A percentile compares a stretch with the other conserved stretches of the same genome.
phyloP scores from a whole-genome alignment of 2,329 filamentous ascomycete genomes.

The Colletotrichum caudatum region DNA sequence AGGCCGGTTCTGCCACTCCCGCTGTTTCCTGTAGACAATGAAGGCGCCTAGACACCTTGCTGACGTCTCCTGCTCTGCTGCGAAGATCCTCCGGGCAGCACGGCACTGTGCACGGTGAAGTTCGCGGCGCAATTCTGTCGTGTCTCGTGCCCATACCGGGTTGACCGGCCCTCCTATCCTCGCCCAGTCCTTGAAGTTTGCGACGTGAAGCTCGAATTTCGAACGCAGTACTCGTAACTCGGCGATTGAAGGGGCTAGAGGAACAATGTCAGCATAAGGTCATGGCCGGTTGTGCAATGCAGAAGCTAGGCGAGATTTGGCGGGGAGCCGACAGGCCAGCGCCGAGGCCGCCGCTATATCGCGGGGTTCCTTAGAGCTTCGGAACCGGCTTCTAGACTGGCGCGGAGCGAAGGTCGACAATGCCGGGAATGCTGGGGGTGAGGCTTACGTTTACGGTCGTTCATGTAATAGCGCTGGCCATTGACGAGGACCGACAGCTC shows the following conservation, averaged over 20 bases:
- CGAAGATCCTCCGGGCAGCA: constrained; percentile 67
- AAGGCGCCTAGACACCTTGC: constrained; percentile 68
- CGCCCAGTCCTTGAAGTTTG: constrained; percentile 67
- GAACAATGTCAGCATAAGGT: constrained; percentile 39
- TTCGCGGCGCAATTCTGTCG: constrained; percentile 60
- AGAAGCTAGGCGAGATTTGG: constrained; percentile 23
- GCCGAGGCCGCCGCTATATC: constrained; percentile 21
- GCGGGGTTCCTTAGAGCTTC: constrained; percentile 28
- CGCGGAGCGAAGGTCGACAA: constrained; percentile 11
- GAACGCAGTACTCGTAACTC: constrained; percentile 61
- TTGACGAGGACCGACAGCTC: constrained; percentile 67
- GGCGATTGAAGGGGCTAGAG: constrained; percentile 63
- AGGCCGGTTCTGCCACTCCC: constrained; percentile 48
- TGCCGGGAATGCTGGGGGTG: neutral
- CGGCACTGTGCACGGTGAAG: constrained; percentile 70
- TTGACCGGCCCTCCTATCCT: constrained; percentile 67
- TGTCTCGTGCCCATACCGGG: constrained; percentile 67
- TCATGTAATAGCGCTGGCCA: constrained; percentile 68
- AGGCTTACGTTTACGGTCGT: constrained; percentile 65
- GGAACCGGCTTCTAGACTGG: constrained; percentile 13
- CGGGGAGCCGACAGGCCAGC: constrained; percentile 8
- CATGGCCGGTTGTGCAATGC: constrained; percentile 8
- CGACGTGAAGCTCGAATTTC: constrained; percentile 61
- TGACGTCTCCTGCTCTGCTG: constrained; percentile 60
- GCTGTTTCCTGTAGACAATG: constrained; percentile 64